These are phyloP conservation scores for Lindgomyces ingoldianus DNA, from an alignment of 495 filamentous ascomycete species.

Conservation along the genomic window DNA sequence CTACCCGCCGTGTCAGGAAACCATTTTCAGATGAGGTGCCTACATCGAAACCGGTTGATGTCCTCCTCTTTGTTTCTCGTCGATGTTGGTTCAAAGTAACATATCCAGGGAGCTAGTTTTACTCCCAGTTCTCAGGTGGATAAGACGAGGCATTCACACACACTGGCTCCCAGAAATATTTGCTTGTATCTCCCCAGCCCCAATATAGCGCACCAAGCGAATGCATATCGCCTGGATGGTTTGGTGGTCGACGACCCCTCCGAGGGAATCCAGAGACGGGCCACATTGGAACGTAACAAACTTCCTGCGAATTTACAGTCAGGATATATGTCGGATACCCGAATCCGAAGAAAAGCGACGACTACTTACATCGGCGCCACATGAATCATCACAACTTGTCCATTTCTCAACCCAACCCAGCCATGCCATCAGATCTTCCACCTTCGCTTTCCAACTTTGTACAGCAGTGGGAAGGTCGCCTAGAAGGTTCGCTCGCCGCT, in stretches of 20 bases:
- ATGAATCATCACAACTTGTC: constrained; percentile 36
- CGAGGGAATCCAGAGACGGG: constrained; percentile 20
- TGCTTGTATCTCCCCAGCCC: constrained; percentile 7
- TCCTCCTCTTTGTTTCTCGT: not conserved
- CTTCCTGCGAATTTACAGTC: constrained; percentile 20
- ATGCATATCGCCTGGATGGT: not conserved
- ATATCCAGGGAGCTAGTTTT: too few relatives aligned
- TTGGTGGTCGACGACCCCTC: not conserved
- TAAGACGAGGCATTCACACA: constrained; percentile 20
- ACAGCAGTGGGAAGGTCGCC: not conserved
- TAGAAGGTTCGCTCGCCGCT: not conserved
- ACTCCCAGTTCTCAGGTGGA: constrained; percentile 27
- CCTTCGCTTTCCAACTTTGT: constrained; percentile 29
- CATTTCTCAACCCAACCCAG: constrained; percentile 46
- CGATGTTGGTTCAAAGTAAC: not conserved
- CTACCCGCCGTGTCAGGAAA: too few relatives aligned
- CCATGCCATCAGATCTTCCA: constrained; percentile 46
- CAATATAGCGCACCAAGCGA: not conserved
- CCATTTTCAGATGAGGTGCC: too few relatives aligned
- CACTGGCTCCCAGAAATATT: constrained; percentile 19
- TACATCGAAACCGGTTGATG: too few relatives aligned
- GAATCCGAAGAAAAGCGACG: not conserved
- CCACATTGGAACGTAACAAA: constrained; percentile 48
- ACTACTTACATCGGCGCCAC: constrained; percentile 24
- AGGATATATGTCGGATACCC: not conserved